Percentiles rank a stretch among this genome's conserved stretches.
phyloP scores from a whole-genome alignment of 805 yeast species.

The Phaffomyces antillensis region DNA sequence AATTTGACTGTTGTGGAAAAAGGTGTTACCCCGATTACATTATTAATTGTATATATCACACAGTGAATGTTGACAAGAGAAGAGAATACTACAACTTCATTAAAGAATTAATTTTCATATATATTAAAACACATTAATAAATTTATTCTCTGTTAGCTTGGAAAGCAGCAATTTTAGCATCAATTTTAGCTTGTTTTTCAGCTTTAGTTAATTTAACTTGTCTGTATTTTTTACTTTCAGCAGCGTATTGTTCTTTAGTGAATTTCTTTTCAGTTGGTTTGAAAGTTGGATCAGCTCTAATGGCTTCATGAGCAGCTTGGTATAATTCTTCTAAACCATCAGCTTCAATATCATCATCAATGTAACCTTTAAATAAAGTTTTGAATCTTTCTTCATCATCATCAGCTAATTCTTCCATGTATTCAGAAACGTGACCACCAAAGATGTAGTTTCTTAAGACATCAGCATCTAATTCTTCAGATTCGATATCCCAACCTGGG shows the following conservation, averaged over 20 bases:
- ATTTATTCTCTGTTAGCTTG: slow-evolving; percentile 29
- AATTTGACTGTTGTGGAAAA: too few relatives aligned
- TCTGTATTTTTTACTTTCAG: slow-evolving; percentile 90
- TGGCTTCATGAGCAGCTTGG: slow-evolving; percentile 88
- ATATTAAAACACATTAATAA: not conserved
- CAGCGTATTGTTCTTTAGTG: slow-evolving; percentile 98
- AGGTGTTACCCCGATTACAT: too few relatives aligned
- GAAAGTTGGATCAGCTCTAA: slow-evolving; percentile 93
- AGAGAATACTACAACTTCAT: too few relatives aligned
- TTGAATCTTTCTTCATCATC: slow-evolving; percentile 99
- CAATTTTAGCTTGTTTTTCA: slow-evolving; percentile 84
- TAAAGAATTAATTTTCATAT: not conserved
- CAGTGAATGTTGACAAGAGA: not conserved
- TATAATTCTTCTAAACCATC: slow-evolving; percentile 95
- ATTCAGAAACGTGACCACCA: slow-evolving; percentile 99
- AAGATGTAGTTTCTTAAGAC: slow-evolving; percentile 97
- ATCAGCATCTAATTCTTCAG: slow-evolving; percentile 97
- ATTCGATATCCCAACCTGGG: slow-evolving; percentile 99
- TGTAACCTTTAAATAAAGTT: slow-evolving; percentile 91
- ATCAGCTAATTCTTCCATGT: slow-evolving; percentile 99
- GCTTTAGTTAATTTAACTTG: slow-evolving; percentile 82
- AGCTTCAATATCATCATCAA: slow-evolving; percentile 95
- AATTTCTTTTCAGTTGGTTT: slow-evolving; percentile 85
- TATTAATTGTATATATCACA: too few relatives aligned
- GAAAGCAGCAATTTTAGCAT: slow-evolving; percentile 91